phyloP scores from a whole-genome alignment of 2,329 filamentous ascomycete genomes.

The Aspergillus sp. region DNA sequence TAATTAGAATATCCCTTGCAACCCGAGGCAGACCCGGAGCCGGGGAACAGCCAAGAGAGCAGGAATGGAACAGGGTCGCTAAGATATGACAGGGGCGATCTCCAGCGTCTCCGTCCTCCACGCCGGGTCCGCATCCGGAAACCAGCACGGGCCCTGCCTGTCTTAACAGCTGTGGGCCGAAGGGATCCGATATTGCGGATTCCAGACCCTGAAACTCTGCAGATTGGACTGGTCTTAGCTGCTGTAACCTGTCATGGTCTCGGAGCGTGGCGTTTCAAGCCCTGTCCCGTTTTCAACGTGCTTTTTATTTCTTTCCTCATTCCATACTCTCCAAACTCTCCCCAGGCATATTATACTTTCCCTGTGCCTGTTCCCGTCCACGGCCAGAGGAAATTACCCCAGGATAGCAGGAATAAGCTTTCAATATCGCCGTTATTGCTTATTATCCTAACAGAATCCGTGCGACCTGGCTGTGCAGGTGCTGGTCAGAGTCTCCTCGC shows the following conservation, averaged over 20 bases:
- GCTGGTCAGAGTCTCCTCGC: no score
- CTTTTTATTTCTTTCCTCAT: neutral
- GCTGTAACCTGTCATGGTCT: neutral
- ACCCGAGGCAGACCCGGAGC: neutral
- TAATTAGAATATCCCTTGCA: neutral
- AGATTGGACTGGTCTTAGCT: no score
- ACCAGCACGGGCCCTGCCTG: no score
- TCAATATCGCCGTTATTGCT: no score
- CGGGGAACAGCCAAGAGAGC: no score
- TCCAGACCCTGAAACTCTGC: neutral
- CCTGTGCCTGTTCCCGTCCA: constrained; percentile 25
- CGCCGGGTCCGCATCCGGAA: no score
- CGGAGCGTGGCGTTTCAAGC: neutral
- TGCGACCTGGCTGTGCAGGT: no score
- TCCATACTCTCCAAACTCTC: neutral
- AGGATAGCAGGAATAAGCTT: no score
- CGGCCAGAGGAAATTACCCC: constrained; percentile 17
- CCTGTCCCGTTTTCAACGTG: neutral
- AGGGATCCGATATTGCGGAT: neutral
- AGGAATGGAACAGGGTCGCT: neutral
- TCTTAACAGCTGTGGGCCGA: no score
- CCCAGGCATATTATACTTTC: neutral
- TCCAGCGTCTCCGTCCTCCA: neutral
- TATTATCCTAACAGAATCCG: no score
- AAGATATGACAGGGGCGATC: neutral